Evolutionary conservation across 2,329 filamentous ascomycete genomes (phyloP).

Genomic region (Xylaria sp.): DNA sequence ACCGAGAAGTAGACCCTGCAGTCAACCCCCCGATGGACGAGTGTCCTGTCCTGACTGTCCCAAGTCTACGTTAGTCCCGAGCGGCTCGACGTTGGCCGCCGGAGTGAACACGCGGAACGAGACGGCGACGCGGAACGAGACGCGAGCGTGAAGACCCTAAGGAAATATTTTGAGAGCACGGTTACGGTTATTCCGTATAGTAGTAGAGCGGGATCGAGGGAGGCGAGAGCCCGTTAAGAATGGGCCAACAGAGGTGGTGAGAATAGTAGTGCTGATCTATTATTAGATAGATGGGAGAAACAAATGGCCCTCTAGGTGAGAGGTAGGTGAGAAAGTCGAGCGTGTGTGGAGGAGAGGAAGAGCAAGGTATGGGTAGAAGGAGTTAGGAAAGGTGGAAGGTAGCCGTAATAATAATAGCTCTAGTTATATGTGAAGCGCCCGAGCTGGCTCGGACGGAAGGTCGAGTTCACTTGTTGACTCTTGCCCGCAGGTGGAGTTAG

Average conservation of each 20-base stretch:
- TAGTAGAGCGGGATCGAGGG: too few relatives aligned
- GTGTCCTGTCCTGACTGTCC: neutral
- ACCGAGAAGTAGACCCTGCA: neutral
- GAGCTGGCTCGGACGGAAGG: constrained; percentile 1
- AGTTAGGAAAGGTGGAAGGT: constrained; percentile 14
- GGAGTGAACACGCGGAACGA: neutral
- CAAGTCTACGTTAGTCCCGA: neutral
- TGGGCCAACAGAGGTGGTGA: neutral
- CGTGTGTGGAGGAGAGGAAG: constrained; percentile 5
- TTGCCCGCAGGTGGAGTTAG: constrained; percentile 1
- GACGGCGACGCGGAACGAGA: neutral
- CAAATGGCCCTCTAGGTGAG: neutral
- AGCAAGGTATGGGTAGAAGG: constrained; percentile 14
- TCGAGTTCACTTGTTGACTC: neutral
- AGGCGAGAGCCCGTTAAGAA: neutral
- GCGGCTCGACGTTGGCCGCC: too few relatives aligned
- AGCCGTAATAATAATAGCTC: constrained; percentile 16
- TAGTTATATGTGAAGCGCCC: neutral
- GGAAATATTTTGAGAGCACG: too few relatives aligned
- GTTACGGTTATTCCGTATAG: too few relatives aligned
- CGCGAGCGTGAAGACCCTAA: neutral
- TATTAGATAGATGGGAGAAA: neutral
- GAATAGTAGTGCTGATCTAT: neutral
- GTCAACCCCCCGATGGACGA: neutral
- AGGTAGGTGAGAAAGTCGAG: neutral